Conservation (phyloP, 768 basidiomycete genomes). For the Mycena rosella region DNA sequence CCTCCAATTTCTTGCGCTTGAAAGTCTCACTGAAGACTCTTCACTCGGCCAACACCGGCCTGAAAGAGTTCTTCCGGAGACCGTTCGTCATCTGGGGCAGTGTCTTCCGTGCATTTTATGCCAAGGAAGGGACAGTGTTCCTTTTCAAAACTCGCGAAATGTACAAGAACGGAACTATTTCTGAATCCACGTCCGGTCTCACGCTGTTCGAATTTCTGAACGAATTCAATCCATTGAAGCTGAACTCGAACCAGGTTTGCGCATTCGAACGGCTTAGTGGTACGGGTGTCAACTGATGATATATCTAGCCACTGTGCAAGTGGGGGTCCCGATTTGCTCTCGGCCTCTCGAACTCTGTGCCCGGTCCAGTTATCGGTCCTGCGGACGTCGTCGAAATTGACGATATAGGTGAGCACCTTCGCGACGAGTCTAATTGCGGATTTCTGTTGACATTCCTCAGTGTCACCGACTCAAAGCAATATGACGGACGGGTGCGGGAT, state of each 20-base stretch:
- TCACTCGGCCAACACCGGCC: conserved; percentile 43
- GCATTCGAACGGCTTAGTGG: background rate
- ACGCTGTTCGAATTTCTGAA: conserved; percentile 63
- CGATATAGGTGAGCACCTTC: conserved; percentile 61
- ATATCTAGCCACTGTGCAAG: conserved; percentile 67
- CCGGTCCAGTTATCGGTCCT: conserved; percentile 58
- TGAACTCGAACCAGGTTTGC: conserved; percentile 65
- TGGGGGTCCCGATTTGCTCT: conserved; percentile 74
- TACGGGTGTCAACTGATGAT: background rate
- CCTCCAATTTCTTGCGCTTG: conserved; percentile 65
- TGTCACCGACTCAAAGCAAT: conserved; percentile 49
- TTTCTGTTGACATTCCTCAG: conserved; percentile 33
- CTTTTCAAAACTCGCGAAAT: conserved; percentile 66
- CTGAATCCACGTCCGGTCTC: conserved; percentile 24
- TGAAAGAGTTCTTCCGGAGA: conserved; percentile 58
- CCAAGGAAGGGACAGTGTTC: conserved; percentile 70
- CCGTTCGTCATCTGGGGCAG: conserved; percentile 66
- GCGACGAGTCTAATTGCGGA: background rate
- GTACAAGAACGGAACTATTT: conserved; percentile 38
- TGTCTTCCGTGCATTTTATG: conserved; percentile 72
- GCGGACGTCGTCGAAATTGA: conserved; percentile 52
- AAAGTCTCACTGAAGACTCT: conserved; percentile 53
- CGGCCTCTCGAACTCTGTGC: conserved; percentile 73
- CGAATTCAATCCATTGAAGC: conserved; percentile 65
- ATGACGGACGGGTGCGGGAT: conserved; percentile 72